Conservation (phyloP, 176 grass and related monocot genomes). For the Saccharum officinarum region DNA sequence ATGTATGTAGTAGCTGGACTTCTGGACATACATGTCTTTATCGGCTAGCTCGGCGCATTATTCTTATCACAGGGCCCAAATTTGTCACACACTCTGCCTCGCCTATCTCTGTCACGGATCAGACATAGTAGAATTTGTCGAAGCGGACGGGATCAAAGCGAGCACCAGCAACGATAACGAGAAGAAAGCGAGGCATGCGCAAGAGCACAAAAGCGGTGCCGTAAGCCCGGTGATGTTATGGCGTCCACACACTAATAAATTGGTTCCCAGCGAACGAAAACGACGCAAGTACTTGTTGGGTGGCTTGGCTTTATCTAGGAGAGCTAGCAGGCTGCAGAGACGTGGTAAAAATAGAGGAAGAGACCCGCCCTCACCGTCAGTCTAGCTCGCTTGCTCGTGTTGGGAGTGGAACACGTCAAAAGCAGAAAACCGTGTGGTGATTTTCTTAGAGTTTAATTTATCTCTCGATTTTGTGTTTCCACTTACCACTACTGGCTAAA, state of each 20-base stretch:
- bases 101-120: background rate
- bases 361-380: too few species aligned
- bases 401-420: constrained; percentile 28
- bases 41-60: background rate
- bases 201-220: background rate
- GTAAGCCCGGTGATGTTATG: background rate
- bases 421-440: constrained; percentile 26
- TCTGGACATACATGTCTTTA: background rate
- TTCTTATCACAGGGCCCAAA: background rate
- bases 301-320: too few species aligned
- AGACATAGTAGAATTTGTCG: background rate
- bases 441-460: background rate
- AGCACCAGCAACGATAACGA: background rate
- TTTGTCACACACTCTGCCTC: background rate
- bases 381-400: too few species aligned
- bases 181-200: background rate
- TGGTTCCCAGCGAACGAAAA: background rate
- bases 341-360: background rate
- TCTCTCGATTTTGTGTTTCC: background rate
- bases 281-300: background rate
- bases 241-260: background rate
- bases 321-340: background rate
- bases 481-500: background rate
- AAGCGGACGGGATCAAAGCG: constrained; percentile 34
- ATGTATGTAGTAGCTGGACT: background rate